Evolutionary conservation across 208 protist species (phyloP).

Genomic region (Herpetomonas tarakana): DNA sequence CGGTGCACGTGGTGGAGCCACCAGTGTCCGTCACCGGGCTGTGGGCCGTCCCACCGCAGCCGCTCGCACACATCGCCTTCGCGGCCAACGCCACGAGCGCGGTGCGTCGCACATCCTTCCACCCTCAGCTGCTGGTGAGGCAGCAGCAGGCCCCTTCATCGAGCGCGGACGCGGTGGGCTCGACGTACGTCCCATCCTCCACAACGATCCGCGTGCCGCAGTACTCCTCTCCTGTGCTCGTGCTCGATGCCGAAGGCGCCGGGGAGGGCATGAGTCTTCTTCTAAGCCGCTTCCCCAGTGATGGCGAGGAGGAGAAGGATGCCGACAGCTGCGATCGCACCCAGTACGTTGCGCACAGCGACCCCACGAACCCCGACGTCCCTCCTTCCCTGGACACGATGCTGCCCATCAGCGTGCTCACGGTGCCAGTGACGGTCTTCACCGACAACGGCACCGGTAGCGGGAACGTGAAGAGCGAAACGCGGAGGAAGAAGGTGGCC

Average conservation of each 20-base stretch:
- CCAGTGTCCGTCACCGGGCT: conserved; percentile 43
- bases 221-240: conserved; percentile 57
- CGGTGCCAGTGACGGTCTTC: conserved; percentile 10
- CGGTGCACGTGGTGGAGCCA: conserved; percentile 38
- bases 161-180: not conserved
- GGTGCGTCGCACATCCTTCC: not conserved
- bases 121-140: not conserved
- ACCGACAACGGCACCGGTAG: conserved; percentile 2
- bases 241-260: conserved; percentile 45
- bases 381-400: conserved; percentile 49
- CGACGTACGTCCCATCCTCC: conserved; percentile 5
- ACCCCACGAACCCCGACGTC: conserved; percentile 13
- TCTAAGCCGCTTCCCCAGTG: conserved; percentile 23
- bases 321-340: conserved; percentile 24
- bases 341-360: conserved; percentile 21
- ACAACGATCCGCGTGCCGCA: conserved; percentile 36
- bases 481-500: conserved; percentile 12
- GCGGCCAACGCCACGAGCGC: not conserved
- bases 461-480: not conserved
- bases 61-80: conserved; percentile 1
- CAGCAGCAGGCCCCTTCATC: too few species aligned
- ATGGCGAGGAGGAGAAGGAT: not conserved
- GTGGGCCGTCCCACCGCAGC: conserved; percentile 57
- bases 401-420: conserved; percentile 45
- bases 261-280: conserved; percentile 57